Evolutionary conservation across 2,329 filamentous ascomycete genomes (phyloP), one percentile per base, ranked within the genome.

Genomic region (Gaeumannomyces sp.): DNA sequence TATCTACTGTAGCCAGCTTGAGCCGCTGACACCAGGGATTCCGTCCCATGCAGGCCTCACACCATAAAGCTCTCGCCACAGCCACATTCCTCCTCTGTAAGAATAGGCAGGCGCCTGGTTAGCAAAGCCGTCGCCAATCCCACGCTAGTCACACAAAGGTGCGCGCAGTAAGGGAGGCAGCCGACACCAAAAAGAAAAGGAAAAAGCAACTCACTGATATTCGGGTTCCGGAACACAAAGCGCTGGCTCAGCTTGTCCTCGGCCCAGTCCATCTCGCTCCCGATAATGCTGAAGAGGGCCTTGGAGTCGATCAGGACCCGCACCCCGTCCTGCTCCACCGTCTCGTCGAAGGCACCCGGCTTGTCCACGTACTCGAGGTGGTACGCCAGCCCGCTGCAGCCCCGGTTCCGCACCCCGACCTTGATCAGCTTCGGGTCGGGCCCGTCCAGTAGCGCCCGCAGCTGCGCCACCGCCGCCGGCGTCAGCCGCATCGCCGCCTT

Each of bases 211-310:
- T 86, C 80, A 97, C 93, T 99, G 75, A 98, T 98, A 73, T 99
- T 99, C 2, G 95, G 95, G 76, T 99, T 99, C 75, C 87, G 89
- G 79, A 99, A 99, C 62, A 97, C 88, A 76, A 99, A 99, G 69
- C 91, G 84, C 77, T 93, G 86, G 75, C 90, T 96, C 69, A 99
- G 79, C 80, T 96, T 97, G 72, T 98, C 95, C 78, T 98, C 93
- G 14, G 94, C 84, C 93, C 94, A 99, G 74, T 99, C 95, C 95
- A 99, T 99, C 79, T 98, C 94, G 73, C 91, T 97, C 6, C 95
- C 95, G 71, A 99, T 97, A 64, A 99, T 98, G 77, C 94, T 98
- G 75, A 99, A 93, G 62, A 99, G 80, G 58, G 95, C 95, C 81
- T 97, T 98, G 82, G 92, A 96, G 76, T 99, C 95, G 65, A 99